These are phyloP conservation scores for Geranomyces michiganensis DNA, from an alignment of 192 early-diverging fungal species.

Conservation along the genomic window DNA sequence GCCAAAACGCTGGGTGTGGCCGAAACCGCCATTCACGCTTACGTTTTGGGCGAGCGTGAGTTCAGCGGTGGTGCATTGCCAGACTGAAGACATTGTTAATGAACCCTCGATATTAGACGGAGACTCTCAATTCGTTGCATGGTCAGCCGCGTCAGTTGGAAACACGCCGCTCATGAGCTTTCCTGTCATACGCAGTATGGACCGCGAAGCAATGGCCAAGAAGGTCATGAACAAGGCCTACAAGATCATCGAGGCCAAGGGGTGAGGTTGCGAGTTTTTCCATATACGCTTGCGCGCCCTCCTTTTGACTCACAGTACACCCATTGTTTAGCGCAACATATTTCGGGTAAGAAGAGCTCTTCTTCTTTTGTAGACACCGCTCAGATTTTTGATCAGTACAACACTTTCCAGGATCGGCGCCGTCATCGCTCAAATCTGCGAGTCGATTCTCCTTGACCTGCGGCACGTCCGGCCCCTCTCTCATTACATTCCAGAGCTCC, in stretches of 20 bases:
- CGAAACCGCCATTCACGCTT: constrained; percentile 75
- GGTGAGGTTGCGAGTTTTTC: no score
- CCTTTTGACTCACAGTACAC: no score
- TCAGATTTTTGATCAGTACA: no score
- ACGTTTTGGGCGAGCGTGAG: constrained; percentile 75
- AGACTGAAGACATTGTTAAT: no score
- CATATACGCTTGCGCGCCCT: no score
- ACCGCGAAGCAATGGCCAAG: constrained; percentile 57
- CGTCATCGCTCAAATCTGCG: constrained; percentile 69
- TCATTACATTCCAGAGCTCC: constrained; percentile 64
- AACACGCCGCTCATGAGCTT: constrained; percentile 69
- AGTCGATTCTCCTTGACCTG: constrained; percentile 71
- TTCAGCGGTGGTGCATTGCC: no score
- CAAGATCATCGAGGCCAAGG: constrained; percentile 83
- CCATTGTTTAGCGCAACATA: no score
- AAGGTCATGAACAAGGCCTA: constrained; percentile 76
- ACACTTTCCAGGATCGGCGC: constrained; percentile 67
- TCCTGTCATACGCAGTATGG: constrained; percentile 60
- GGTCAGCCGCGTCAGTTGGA: constrained; percentile 73
- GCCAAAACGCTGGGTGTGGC: constrained; percentile 60
- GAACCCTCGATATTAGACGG: constrained; percentile 50
- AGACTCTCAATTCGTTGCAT: constrained; percentile 82
- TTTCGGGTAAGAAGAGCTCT: no score
- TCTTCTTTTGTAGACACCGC: no score
- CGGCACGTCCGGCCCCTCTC: constrained; percentile 71